phyloP scores from a whole-genome alignment of 441 rosid genomes.

The Gossypium lobatum region DNA sequence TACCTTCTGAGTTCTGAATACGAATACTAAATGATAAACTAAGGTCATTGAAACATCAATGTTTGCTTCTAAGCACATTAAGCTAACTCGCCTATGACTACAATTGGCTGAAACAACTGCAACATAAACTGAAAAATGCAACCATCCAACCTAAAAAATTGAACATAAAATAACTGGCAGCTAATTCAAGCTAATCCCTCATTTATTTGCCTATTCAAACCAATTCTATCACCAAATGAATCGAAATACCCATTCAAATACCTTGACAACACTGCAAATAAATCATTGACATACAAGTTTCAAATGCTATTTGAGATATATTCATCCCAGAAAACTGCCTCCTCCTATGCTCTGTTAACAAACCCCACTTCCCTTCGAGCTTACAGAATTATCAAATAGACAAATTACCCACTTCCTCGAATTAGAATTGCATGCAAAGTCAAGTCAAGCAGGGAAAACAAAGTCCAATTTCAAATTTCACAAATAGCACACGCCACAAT shows the following conservation, averaged over 20 bases:
- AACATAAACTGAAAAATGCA: neutral
- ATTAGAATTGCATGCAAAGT: slow-evolving; percentile 1
- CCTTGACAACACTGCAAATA: neutral
- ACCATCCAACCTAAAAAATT: neutral
- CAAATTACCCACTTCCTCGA: neutral
- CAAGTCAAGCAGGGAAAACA: slow-evolving; percentile 1
- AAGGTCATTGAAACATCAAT: neutral
- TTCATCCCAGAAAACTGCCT: neutral
- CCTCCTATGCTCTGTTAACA: neutral
- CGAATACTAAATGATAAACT: neutral
- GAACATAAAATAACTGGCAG: neutral
- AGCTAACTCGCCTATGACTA: neutral
- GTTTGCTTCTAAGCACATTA: neutral
- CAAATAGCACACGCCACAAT: neutral
- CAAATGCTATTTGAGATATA: neutral
- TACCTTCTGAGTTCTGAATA: slow-evolving; percentile 5
- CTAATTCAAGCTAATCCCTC: slow-evolving; percentile 1
- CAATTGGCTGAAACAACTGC: neutral
- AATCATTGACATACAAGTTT: neutral
- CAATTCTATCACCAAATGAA: neutral
- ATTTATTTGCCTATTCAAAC: neutral
- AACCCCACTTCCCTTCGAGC: slow-evolving; percentile 4
- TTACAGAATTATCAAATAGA: neutral
- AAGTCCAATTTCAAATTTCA: slow-evolving; percentile 5
- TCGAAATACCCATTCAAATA: neutral